phyloP scores from a whole-genome alignment of 768 basidiomycete species.

The Pleurotus eryngii region DNA sequence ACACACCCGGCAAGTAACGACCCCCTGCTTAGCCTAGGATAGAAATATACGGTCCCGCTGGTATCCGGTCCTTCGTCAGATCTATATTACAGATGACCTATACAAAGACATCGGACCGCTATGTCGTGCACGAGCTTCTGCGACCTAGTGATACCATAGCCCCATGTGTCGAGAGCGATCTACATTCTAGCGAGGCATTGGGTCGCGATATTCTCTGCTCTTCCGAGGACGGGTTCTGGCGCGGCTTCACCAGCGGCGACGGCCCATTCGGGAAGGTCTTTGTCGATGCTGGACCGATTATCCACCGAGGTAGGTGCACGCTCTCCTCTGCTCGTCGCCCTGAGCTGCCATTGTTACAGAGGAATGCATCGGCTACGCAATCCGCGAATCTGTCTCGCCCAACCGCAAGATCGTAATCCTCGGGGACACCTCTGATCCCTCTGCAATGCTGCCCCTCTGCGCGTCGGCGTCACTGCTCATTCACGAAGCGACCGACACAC shows the following conservation, averaged over 20 bases:
- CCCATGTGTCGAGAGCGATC: slow-evolving; percentile 41
- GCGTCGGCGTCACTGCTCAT: slow-evolving; percentile 55
- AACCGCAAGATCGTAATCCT: slow-evolving; percentile 69
- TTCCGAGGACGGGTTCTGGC: slow-evolving; percentile 64
- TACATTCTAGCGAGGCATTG: slow-evolving; percentile 58
- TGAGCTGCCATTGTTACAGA: slow-evolving; percentile 27
- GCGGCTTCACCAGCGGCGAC: slow-evolving; percentile 37
- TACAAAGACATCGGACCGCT: slow-evolving; percentile 56
- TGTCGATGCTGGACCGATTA: slow-evolving; percentile 75
- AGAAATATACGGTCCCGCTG: slow-evolving; percentile 78
- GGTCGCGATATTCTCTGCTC: slow-evolving; percentile 58
- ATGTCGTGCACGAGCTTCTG: slow-evolving; percentile 78
- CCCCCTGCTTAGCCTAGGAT: slow-evolving; percentile 42
- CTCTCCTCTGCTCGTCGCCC: slow-evolving; percentile 2
- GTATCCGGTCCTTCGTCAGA: slow-evolving; percentile 73
- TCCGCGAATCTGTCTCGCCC: slow-evolving; percentile 50
- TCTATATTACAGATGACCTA: slow-evolving; percentile 66
- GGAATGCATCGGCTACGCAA: slow-evolving; percentile 76
- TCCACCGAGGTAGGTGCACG: slow-evolving; percentile 60
- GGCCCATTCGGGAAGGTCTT: slow-evolving; percentile 40
- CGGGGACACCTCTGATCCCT: slow-evolving; percentile 74
- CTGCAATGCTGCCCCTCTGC: slow-evolving; percentile 56
- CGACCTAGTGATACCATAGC: slow-evolving; percentile 49
- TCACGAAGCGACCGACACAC: slow-evolving; percentile 84
- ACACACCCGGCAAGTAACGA: neutral